A percentile compares a stretch with the other conserved stretches of the same genome.
These are phyloP conservation scores for Nakazawaea siamensis DNA, from an alignment of 805 yeast species.

Conservation along the genomic window DNA sequence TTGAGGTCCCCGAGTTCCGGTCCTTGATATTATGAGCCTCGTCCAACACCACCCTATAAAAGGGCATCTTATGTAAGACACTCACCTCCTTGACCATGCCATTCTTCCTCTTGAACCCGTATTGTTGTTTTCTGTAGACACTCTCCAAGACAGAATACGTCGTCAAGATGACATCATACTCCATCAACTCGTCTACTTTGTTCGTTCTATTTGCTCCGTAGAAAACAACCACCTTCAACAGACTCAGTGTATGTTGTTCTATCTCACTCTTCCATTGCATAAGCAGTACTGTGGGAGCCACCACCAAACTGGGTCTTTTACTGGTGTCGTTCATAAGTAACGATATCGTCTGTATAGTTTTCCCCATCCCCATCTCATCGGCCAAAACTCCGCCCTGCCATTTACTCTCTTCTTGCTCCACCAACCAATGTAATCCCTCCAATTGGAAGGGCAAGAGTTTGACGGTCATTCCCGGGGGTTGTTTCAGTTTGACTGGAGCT, in stretches of 20 bases:
- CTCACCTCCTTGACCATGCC: slow-evolving; percentile 69
- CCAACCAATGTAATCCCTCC: slow-evolving; percentile 90
- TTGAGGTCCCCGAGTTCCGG: slow-evolving; percentile 86
- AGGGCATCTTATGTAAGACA: slow-evolving; percentile 62
- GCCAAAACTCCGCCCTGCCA: slow-evolving; percentile 91
- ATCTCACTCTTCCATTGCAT: slow-evolving; percentile 98
- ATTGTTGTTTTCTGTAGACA: slow-evolving; percentile 69
- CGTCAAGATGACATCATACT: slow-evolving; percentile 77
- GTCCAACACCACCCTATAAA: slow-evolving; percentile 83
- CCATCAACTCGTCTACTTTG: slow-evolving; percentile 44
- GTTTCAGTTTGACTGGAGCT: slow-evolving; percentile 47
- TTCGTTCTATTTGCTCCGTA: slow-evolving; percentile 81
- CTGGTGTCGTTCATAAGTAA: slow-evolving; percentile 62
- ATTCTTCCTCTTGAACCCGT: slow-evolving; percentile 73
- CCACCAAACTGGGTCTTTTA: slow-evolving; percentile 75
- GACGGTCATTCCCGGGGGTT: slow-evolving; percentile 73
- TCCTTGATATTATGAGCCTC: slow-evolving; percentile 98
- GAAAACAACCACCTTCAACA: slow-evolving; percentile 58
- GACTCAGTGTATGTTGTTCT: slow-evolving; percentile 69
- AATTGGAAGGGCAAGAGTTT: slow-evolving; percentile 80
- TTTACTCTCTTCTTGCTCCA: slow-evolving; percentile 68
- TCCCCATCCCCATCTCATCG: slow-evolving; percentile 99
- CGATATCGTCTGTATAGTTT: slow-evolving; percentile 93
- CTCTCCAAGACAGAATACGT: slow-evolving; percentile 91
- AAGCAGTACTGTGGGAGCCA: slow-evolving; percentile 97